Evolutionary conservation across 2,329 filamentous ascomycete species (phyloP).

Genomic region (Phoma sp.): DNA sequence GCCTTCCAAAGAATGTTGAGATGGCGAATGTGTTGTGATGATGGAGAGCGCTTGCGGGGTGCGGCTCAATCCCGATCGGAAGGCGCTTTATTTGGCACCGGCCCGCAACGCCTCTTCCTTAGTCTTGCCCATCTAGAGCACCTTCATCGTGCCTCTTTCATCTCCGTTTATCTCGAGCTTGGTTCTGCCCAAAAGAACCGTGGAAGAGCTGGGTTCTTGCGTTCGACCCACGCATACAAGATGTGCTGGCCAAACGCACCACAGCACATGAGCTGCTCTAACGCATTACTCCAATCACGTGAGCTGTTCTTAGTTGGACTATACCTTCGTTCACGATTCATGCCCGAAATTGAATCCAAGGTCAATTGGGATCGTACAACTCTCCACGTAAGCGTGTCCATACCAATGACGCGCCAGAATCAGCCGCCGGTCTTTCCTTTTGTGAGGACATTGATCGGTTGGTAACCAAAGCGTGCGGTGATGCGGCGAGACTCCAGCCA

Average conservation of each 20-base stretch:
- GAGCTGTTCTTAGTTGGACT: too few relatives aligned
- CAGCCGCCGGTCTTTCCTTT: neutral
- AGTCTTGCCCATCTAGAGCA: neutral
- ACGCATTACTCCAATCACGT: too few relatives aligned
- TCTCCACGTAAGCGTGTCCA: neutral
- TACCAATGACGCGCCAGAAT: neutral
- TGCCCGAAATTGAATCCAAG: too few relatives aligned
- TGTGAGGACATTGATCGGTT: neutral
- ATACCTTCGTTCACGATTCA: too few relatives aligned
- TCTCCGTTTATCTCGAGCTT: too few relatives aligned
- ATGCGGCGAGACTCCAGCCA: slow-evolving; percentile 1
- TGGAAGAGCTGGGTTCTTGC: too few relatives aligned
- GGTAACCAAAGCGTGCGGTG: neutral
- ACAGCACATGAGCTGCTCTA: too few relatives aligned
- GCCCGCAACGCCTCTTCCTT: neutral
- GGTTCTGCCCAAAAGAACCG: too few relatives aligned
- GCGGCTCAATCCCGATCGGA: too few relatives aligned
- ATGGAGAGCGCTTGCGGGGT: neutral
- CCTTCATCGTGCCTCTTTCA: neutral
- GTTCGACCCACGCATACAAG: too few relatives aligned
- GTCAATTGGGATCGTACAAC: too few relatives aligned
- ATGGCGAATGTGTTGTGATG: neutral
- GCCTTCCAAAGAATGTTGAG: neutral
- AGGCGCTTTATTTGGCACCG: neutral
- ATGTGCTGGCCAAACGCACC: too few relatives aligned